These are phyloP conservation scores for Letharia columbiana DNA, from an alignment of 495 filamentous ascomycete genomes.

Conservation along the genomic window DNA sequence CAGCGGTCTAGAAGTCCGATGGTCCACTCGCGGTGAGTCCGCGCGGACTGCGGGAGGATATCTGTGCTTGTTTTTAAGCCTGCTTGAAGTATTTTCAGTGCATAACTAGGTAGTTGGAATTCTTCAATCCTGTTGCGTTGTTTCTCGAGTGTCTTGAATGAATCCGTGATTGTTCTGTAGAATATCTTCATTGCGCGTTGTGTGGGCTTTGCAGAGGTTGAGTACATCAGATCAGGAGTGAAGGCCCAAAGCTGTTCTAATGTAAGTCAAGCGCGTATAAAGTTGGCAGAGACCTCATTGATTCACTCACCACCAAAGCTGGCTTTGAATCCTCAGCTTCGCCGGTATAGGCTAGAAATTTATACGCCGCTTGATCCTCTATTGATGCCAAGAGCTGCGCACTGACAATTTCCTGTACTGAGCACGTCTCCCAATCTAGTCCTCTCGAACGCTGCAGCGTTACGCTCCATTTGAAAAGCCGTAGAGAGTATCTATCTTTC, in stretches of 20 bases:
- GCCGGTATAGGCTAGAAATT: slow-evolving; percentile 40
- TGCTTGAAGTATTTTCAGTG: slow-evolving; percentile 37
- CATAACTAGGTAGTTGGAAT: slow-evolving; percentile 46
- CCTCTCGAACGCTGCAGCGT: slow-evolving; percentile 25
- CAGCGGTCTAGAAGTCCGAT: slow-evolving; percentile 53
- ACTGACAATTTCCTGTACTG: slow-evolving; percentile 43
- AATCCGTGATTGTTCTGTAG: slow-evolving; percentile 44
- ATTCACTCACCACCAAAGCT: slow-evolving; percentile 38
- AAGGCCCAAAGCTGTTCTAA: slow-evolving; percentile 54
- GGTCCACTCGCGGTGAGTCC: slow-evolving; percentile 55
- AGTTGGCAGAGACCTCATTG: slow-evolving; percentile 7
- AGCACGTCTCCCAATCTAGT: slow-evolving; percentile 32
- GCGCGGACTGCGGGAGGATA: slow-evolving; percentile 47
- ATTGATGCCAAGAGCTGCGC: slow-evolving; percentile 45
- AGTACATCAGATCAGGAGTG: slow-evolving; percentile 58
- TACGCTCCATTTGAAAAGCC: slow-evolving; percentile 46
- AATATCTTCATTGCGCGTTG: slow-evolving; percentile 60
- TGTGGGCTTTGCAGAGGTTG: slow-evolving; percentile 38
- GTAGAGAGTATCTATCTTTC: slow-evolving; percentile 32
- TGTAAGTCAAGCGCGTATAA: neutral
- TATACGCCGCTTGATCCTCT: slow-evolving; percentile 39
- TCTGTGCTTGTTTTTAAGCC: slow-evolving; percentile 42
- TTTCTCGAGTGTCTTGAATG: slow-evolving; percentile 47
- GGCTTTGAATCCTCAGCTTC: slow-evolving; percentile 23
- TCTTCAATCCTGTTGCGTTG: slow-evolving; percentile 55